Percentiles rank a stretch among this genome's conserved stretches.
These are phyloP conservation scores for Pulveroboletus sp. DNA, from an alignment of 768 basidiomycete genomes.

Conservation along the genomic window DNA sequence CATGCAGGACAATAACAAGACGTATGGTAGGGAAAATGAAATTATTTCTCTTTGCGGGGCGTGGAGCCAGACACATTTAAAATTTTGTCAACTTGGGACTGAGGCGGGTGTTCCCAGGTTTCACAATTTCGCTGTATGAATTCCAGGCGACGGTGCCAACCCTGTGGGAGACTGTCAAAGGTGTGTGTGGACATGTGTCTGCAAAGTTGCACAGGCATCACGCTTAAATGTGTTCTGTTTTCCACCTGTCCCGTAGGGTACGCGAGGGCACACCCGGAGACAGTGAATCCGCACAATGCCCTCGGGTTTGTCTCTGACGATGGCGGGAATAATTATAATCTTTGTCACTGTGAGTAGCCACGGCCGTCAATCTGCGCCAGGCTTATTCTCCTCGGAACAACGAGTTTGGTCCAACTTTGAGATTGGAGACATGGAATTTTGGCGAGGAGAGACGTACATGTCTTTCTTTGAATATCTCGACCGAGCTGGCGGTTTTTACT, in stretches of 20 bases:
- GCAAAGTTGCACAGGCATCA: slow-evolving; percentile 36
- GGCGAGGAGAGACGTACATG: slow-evolving; percentile 77
- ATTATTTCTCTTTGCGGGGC: neutral
- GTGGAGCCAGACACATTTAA: neutral
- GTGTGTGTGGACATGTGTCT: slow-evolving; percentile 35
- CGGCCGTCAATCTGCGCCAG: neutral
- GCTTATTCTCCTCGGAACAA: slow-evolving; percentile 1
- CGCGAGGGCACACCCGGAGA: slow-evolving; percentile 39
- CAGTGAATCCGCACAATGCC: slow-evolving; percentile 49
- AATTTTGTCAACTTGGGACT: neutral
- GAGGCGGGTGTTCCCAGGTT: slow-evolving; percentile 33
- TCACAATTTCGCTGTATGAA: slow-evolving; percentile 60
- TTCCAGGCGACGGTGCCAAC: slow-evolving; percentile 59
- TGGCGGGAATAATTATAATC: slow-evolving; percentile 54
- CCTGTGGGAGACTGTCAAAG: slow-evolving; percentile 58
- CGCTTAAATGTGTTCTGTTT: neutral
- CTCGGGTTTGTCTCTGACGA: slow-evolving; percentile 65
- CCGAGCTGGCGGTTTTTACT: slow-evolving; percentile 78
- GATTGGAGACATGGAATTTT: slow-evolving; percentile 80
- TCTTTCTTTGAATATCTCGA: slow-evolving; percentile 86
- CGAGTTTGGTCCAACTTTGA: slow-evolving; percentile 94
- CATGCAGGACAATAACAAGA: slow-evolving; percentile 51
- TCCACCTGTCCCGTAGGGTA: slow-evolving; percentile 21
- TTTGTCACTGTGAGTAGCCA: slow-evolving; percentile 52
- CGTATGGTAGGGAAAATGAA: slow-evolving; percentile 38